Conservation (phyloP, 2,329 filamentous ascomycete species). For the Reticulascus tulasneorum region DNA sequence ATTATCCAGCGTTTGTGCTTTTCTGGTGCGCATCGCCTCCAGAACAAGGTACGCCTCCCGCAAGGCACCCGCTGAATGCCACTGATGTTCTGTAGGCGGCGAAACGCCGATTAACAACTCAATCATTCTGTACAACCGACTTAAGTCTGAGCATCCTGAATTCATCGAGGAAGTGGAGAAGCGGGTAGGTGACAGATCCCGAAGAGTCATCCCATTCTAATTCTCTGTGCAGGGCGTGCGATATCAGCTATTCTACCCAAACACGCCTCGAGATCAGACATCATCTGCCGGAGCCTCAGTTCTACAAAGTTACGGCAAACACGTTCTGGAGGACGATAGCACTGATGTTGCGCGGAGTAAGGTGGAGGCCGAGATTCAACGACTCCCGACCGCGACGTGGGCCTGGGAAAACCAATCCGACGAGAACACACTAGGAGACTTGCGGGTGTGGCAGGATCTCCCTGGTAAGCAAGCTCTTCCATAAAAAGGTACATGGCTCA, state of each 20-base stretch:
- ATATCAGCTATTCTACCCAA: slow-evolving; percentile 19
- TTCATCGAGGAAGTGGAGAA: slow-evolving; percentile 17
- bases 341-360: slow-evolving; percentile 15
- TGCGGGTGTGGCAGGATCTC: slow-evolving; percentile 19
- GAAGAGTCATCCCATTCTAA: too few species aligned
- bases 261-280: slow-evolving; percentile 16
- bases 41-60: slow-evolving; percentile 14
- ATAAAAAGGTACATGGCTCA: background rate
- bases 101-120: slow-evolving; percentile 22
- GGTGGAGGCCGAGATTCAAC: slow-evolving; percentile 18
- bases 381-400: slow-evolving; percentile 19
- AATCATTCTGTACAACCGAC: slow-evolving; percentile 15
- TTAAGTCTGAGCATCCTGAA: slow-evolving; percentile 16
- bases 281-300: slow-evolving; percentile 18
- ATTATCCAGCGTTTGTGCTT: slow-evolving; percentile 21
- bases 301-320: slow-evolving; percentile 17
- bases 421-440: slow-evolving; percentile 16
- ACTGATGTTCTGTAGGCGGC: slow-evolving; percentile 11
- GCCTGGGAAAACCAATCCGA: slow-evolving; percentile 18
- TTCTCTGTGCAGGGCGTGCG: slow-evolving; percentile 13
- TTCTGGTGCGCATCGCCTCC: slow-evolving; percentile 20
- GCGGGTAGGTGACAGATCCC: slow-evolving; percentile 13
- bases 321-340: slow-evolving; percentile 17
- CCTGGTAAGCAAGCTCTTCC: slow-evolving; percentile 10
- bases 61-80: background rate